Conservation (phyloP, 352 stramenopile species). For the Phytophthora rubi region DNA sequence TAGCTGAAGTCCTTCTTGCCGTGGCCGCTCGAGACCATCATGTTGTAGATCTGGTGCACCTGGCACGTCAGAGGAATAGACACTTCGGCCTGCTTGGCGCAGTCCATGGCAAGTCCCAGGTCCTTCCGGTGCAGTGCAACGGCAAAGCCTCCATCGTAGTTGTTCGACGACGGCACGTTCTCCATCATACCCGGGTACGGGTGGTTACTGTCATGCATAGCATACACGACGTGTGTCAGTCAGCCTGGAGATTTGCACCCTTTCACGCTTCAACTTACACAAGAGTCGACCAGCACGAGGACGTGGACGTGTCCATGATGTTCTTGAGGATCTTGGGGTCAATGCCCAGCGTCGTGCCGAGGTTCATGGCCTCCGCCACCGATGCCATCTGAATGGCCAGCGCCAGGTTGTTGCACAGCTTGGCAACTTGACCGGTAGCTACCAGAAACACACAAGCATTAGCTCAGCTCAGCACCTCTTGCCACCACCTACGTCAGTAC, state of each 20-base stretch:
- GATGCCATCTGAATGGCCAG: constrained; percentile 97
- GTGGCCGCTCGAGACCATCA: constrained; percentile 76
- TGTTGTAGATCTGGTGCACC: constrained; percentile 85
- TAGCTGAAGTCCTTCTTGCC: constrained; percentile 90
- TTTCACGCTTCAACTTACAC: constrained; percentile 68
- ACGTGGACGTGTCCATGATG: constrained; percentile 98
- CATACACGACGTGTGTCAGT: constrained; percentile 4
- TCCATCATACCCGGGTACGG: constrained; percentile 94
- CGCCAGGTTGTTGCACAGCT: constrained; percentile 99
- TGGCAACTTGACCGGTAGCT: constrained; percentile 89
- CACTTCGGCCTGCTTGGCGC: constrained; percentile 83
- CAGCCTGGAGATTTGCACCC: neutral
- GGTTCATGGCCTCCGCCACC: constrained; percentile 96
- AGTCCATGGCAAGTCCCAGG: constrained; percentile 93
- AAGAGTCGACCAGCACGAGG: constrained; percentile 96
- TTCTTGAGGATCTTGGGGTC: constrained; percentile 93
- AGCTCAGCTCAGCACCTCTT: neutral
- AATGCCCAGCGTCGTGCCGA: constrained; percentile 95
- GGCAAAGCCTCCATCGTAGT: constrained; percentile 92
- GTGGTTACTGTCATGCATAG: constrained; percentile 74
- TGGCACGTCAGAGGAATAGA: constrained; percentile 78
- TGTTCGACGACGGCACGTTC: constrained; percentile 86
- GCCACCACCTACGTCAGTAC: constrained; percentile 38
- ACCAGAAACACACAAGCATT: constrained; percentile 9
- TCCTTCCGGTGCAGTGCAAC: constrained; percentile 97